phyloP scores from a whole-genome alignment of 164 flowering plant genomes.

The Nymphaea colorata region DNA sequence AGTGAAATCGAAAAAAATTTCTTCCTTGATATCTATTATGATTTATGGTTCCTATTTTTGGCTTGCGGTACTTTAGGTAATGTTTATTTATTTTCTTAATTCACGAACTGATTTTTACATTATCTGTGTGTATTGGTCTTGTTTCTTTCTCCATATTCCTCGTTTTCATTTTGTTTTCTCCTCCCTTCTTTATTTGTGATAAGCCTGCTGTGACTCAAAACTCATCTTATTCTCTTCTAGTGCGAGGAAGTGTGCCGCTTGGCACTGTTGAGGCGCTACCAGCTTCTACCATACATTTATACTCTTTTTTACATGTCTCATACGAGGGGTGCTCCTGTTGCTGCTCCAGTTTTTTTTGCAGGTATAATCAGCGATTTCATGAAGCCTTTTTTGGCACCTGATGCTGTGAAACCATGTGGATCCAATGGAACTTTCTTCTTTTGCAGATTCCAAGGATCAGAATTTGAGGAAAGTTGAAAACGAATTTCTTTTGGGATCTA shows the following conservation, averaged over 20 bases:
- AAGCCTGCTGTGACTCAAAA: too few species aligned
- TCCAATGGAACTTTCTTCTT: neutral
- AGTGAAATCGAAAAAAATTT: too few species aligned
- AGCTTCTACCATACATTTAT: slow-evolving; percentile 69
- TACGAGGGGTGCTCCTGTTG: slow-evolving; percentile 68
- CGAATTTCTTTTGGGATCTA: slow-evolving; percentile 79
- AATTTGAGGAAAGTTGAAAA: slow-evolving; percentile 54
- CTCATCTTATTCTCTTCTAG: slow-evolving; percentile 14
- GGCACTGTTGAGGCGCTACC: slow-evolving; percentile 82
- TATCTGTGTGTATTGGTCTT: too few species aligned
- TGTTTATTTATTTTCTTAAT: too few species aligned
- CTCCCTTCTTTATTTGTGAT: too few species aligned
- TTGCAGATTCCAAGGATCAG: slow-evolving; percentile 78
- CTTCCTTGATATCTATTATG: too few species aligned
- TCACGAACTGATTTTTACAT: too few species aligned
- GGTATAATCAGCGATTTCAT: slow-evolving; percentile 26
- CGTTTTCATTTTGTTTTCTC: too few species aligned
- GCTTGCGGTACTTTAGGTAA: too few species aligned
- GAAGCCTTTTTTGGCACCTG: neutral
- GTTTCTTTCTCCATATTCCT: too few species aligned
- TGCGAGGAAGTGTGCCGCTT: slow-evolving; percentile 94
- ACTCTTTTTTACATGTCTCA: slow-evolving; percentile 84
- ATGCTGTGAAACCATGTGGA: too few species aligned
- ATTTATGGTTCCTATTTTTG: too few species aligned
- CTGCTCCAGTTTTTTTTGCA: slow-evolving; percentile 77